Evolutionary conservation across 2,329 filamentous ascomycete species (phyloP).

Genomic region (Hypoxylon sp.): DNA sequence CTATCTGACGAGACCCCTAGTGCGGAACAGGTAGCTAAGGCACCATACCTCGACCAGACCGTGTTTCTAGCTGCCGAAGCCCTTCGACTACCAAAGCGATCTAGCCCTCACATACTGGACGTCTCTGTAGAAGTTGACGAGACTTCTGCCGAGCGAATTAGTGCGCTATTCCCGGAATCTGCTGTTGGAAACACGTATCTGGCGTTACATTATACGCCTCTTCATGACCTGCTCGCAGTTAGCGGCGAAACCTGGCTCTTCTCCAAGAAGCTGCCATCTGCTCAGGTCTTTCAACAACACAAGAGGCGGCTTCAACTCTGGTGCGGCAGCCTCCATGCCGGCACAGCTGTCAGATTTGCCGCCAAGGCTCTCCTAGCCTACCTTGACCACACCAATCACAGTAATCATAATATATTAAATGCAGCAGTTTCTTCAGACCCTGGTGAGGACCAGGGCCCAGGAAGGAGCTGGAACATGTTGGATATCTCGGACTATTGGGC

Average conservation of each 20-base stretch:
- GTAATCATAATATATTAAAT: conserved; percentile 43
- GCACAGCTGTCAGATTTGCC: conserved; percentile 63
- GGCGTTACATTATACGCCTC: conserved; percentile 69
- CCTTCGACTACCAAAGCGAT: conserved; percentile 48
- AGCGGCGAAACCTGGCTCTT: conserved; percentile 71
- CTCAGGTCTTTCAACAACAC: conserved; percentile 61
- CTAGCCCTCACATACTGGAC: conserved; percentile 40
- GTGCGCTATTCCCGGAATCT: conserved; percentile 60
- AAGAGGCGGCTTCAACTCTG: conserved; percentile 60
- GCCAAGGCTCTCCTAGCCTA: conserved; percentile 65
- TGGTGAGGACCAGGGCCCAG: conserved; percentile 15
- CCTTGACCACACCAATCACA: conserved; percentile 51
- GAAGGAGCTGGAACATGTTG: conserved; percentile 65
- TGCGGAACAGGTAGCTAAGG: conserved; percentile 53
- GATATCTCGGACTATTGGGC: conserved; percentile 87
- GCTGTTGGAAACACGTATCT: conserved; percentile 67
- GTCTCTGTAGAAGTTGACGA: conserved; percentile 42
- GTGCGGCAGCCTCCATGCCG: conserved; percentile 55
- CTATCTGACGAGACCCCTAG: conserved; percentile 54
- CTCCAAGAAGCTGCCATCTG: conserved; percentile 63
- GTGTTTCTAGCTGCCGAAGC: conserved; percentile 51
- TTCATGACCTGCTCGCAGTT: conserved; percentile 69
- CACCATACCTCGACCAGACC: conserved; percentile 47
- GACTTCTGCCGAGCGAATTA: conserved; percentile 51
- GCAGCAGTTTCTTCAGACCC: conserved; percentile 23